A percentile compares a stretch with the other conserved stretches of the same genome.
These are phyloP conservation scores for Camellia granthamiana DNA, from an alignment of 148 eudicot species.

Conservation along the genomic window DNA sequence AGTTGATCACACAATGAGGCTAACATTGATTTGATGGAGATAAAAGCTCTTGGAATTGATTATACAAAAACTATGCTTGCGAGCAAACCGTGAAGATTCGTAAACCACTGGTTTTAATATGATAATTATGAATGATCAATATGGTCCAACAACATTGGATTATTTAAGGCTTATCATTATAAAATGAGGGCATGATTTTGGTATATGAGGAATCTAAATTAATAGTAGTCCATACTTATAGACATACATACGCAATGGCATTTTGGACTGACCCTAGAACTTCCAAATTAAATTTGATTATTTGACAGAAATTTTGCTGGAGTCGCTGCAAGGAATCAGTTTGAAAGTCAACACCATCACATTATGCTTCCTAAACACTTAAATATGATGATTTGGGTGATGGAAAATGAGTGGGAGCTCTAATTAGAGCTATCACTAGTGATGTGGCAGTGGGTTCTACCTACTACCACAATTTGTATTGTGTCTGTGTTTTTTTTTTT, in stretches of 20 bases:
- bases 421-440: no score
- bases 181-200: neutral
- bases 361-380: neutral
- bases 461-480: no score
- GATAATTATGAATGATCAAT: neutral
- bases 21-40: no score
- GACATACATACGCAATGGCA: neutral
- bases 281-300: neutral
- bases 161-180: neutral
- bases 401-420: no score
- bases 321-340: constrained; percentile 13
- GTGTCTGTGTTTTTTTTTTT: no score
- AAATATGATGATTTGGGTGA: no score
- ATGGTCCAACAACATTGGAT: neutral
- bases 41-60: no score
- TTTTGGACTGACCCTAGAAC: neutral
- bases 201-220: neutral
- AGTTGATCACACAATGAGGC: no score
- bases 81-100: neutral
- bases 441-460: no score
- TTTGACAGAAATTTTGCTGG: neutral
- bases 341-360: neutral
- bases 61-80: neutral
- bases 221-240: neutral
- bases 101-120: neutral